A percentile compares a stretch with the other conserved stretches of the same genome.
phyloP scores from a whole-genome alignment of 495 filamentous ascomycete species.

The Niebla homalea region DNA sequence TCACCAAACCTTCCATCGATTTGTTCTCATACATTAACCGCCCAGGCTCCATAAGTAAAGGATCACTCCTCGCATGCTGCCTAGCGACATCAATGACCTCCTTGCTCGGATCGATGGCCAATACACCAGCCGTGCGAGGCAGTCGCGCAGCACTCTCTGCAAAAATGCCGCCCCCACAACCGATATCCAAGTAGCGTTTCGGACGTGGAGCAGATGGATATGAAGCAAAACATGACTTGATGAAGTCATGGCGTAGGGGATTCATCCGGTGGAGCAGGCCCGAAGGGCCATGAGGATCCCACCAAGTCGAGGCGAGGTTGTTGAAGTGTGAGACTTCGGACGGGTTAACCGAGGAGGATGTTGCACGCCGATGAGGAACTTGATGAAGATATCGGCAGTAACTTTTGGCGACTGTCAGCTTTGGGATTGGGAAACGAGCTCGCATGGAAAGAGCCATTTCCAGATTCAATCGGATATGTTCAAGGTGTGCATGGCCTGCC shows the following conservation, averaged over 20 bases:
- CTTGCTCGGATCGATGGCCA: conserved; percentile 72
- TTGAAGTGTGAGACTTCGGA: conserved; percentile 90
- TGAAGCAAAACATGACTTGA: conserved; percentile 52
- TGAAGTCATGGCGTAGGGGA: conserved; percentile 88
- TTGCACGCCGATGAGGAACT: conserved; percentile 11
- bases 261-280: conserved; percentile 96
- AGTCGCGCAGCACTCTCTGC: conserved; percentile 80
- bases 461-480: no score
- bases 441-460: no score
- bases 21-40: conserved; percentile 58
- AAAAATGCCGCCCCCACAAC: conserved; percentile 94
- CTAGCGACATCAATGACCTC: conserved; percentile 70
- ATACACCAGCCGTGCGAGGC: conserved; percentile 48
- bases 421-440: no score
- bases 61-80: conserved; percentile 58
- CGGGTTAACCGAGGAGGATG: conserved; percentile 61
- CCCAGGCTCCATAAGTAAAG: conserved; percentile 35
- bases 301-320: conserved; percentile 84
- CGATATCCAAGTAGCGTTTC: conserved; percentile 75
- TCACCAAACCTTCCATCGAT: conserved; percentile 53
- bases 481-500: no score
- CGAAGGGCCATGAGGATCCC: conserved; percentile 89
- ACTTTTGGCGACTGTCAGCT: no score
- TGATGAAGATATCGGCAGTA: no score
- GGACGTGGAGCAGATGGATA: conserved; percentile 6